Conservation (phyloP, 495 filamentous ascomycete genomes). For the Aspergillus wentii region DNA sequence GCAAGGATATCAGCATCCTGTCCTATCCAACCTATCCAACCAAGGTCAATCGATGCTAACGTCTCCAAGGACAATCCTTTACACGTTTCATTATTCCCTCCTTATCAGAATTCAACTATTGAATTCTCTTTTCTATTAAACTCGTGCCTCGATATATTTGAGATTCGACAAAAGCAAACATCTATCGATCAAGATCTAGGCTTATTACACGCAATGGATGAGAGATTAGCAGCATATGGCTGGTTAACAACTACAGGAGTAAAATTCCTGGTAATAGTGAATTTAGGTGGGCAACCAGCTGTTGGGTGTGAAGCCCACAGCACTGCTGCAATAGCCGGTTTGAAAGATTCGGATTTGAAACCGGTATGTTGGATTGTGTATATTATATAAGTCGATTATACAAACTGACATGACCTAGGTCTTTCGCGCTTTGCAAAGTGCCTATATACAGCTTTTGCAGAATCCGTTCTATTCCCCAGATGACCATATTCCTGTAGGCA, state of each 20-base stretch:
- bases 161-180: slow-evolving; percentile 64
- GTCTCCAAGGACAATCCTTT: slow-evolving; percentile 82
- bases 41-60: slow-evolving; percentile 9
- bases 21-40: too few species aligned
- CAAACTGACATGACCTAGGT: slow-evolving; percentile 47
- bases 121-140: slow-evolving; percentile 91
- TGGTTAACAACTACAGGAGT: slow-evolving; percentile 97
- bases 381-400: neutral
- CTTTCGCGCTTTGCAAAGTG: slow-evolving; percentile 84
- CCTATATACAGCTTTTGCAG: slow-evolving; percentile 83
- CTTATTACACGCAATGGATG: slow-evolving; percentile 86
- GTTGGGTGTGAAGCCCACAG: slow-evolving; percentile 20
- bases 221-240: slow-evolving; percentile 85
- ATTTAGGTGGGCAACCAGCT: slow-evolving; percentile 62
- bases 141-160: slow-evolving; percentile 89
- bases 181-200: slow-evolving; percentile 79
- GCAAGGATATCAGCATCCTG: too few species aligned
- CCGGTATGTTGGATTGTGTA: too few species aligned
- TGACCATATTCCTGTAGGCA: slow-evolving; percentile 57
- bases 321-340: slow-evolving; percentile 41
- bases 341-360: too few species aligned
- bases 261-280: slow-evolving; percentile 82
- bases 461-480: slow-evolving; percentile 96
- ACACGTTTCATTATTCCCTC: slow-evolving; percentile 85
- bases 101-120: slow-evolving; percentile 57